Evolutionary conservation across 2,329 filamentous ascomycete species (phyloP).

Genomic region (Fusarium verticillioides): DNA sequence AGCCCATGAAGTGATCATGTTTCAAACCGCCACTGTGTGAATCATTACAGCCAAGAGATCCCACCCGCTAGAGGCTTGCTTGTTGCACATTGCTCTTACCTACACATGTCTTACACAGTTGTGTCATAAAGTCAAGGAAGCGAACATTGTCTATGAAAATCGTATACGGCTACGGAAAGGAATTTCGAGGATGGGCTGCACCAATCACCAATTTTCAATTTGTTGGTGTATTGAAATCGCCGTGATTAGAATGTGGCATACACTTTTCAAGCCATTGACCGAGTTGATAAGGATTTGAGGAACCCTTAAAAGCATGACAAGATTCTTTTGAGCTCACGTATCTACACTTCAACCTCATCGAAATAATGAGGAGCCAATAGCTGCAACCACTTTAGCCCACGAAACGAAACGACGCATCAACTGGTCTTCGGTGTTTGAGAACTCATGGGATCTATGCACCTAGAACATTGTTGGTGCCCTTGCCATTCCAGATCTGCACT

Average conservation of each 20-base stretch:
- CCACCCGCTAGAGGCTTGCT: not conserved
- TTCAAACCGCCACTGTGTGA: constrained; percentile 1
- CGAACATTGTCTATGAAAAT: not conserved
- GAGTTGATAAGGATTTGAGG: constrained; percentile 2
- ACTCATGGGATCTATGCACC: constrained; percentile 7
- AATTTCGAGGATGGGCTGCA: not conserved
- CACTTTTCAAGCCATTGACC: not conserved
- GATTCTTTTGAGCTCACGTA: not conserved
- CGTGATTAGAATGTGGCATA: not conserved
- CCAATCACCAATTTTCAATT: not conserved
- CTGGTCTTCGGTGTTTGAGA: constrained; percentile 1
- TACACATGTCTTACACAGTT: constrained; percentile 1
- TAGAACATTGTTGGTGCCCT: not conserved
- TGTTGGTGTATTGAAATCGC: not conserved
- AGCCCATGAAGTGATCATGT: not conserved
- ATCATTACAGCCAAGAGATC: not conserved
- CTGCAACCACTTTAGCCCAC: constrained; percentile 28
- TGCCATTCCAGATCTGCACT: constrained; percentile 4
- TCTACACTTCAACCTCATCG: constrained; percentile 6
- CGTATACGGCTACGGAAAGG: not conserved
- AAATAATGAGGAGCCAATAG: not conserved
- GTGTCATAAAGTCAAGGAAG: not conserved
- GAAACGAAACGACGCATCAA: not conserved
- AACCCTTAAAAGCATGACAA: not conserved
- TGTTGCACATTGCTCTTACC: not conserved